phyloP scores from a whole-genome alignment of 2,329 filamentous ascomycete genomes.

The Monosporascus sp. region DNA sequence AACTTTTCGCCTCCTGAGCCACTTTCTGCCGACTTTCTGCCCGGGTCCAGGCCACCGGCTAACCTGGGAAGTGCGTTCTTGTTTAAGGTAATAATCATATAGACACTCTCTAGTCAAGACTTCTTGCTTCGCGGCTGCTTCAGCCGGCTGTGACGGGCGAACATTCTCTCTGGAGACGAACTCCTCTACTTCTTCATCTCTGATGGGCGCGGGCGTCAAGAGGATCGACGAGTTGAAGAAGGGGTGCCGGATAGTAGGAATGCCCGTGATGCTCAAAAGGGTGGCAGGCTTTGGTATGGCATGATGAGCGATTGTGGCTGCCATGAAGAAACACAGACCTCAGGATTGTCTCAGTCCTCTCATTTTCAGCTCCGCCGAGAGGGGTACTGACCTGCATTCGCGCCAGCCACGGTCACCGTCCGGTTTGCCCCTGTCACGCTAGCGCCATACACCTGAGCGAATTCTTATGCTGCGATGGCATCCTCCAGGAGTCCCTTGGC shows the following conservation, averaged over 20 bases:
- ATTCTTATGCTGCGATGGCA: conserved; percentile 26
- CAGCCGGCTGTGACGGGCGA: background rate
- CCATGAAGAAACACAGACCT: conserved; percentile 27
- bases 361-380: background rate
- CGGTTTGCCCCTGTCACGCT: conserved; percentile 8
- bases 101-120: conserved; percentile 14
- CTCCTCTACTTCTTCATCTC: conserved; percentile 16
- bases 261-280: conserved; percentile 30
- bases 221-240: conserved; percentile 32
- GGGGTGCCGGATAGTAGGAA: conserved; percentile 30
- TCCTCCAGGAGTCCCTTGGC: conserved; percentile 26
- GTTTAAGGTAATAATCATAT: conserved; percentile 31
- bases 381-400: conserved; percentile 26
- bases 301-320: conserved; percentile 24
- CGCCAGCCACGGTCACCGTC: conserved; percentile 27
- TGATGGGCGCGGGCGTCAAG: conserved; percentile 22
- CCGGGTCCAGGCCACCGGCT: conserved; percentile 25
- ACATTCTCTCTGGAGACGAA: conserved; percentile 16
- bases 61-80: conserved; percentile 24
- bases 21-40: conserved; percentile 25
- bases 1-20: conserved; percentile 6
- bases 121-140: background rate
- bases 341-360: background rate
- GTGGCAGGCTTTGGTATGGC: conserved; percentile 24
- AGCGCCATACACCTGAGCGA: conserved; percentile 20